These are phyloP conservation scores for Edaphochlamys debaryana DNA, from an alignment of 139 green algal species.

Conservation along the genomic window DNA sequence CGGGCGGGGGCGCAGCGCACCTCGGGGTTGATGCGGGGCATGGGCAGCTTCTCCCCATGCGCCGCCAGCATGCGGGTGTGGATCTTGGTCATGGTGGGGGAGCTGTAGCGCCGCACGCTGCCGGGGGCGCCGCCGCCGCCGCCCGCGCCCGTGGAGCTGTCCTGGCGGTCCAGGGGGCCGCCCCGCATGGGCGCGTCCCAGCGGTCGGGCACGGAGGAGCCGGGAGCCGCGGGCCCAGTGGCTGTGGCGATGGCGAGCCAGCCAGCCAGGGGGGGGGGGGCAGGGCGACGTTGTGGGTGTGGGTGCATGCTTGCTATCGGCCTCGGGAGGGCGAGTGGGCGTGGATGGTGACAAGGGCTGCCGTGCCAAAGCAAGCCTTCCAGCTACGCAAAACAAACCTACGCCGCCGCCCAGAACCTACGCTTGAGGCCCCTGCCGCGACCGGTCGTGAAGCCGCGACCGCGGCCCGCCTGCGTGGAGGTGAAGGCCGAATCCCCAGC, in stretches of 20 bases:
- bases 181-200: constrained; percentile 12
- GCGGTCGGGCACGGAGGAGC: constrained; percentile 3
- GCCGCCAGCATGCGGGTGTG: constrained; percentile 3
- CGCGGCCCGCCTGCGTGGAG: constrained; percentile 14
- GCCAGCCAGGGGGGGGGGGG: no score
- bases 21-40: constrained; percentile 36
- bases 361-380: no score
- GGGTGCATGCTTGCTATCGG: no score
- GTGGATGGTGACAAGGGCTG: no score
- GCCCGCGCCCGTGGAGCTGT: background rate
- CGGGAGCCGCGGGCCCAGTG: background rate
- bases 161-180: background rate
- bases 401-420: no score
- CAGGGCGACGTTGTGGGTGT: no score
- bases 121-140: background rate
- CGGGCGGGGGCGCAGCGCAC: no score
- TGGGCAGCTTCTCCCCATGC: constrained; percentile 24
- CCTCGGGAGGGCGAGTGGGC: no score
- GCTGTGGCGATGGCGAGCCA: no score
- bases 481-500: background rate
- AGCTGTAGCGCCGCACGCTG: constrained; percentile 28
- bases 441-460: constrained; percentile 16
- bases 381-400: no score
- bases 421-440: constrained; percentile 38
- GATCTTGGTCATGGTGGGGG: constrained; percentile 12